These are phyloP conservation scores for Salvia miltiorrhiza DNA, from an alignment of 257 asterid species.

Conservation along the genomic window DNA sequence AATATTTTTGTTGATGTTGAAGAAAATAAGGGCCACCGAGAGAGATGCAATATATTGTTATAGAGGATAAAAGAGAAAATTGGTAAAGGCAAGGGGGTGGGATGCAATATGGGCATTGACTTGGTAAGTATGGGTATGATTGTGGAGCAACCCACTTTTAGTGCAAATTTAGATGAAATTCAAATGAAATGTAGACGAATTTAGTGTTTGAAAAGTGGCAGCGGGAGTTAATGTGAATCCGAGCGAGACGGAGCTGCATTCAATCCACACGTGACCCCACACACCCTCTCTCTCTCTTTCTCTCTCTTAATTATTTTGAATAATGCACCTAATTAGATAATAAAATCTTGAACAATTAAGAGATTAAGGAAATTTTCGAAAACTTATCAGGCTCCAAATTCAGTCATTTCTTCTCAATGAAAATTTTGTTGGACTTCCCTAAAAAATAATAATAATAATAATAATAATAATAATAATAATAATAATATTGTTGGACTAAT, in stretches of 20 bases:
- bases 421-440: too few relatives aligned
- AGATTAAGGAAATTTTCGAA: neutral
- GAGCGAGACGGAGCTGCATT: constrained; percentile 34
- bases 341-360: neutral
- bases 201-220: constrained; percentile 27
- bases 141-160: constrained; percentile 12
- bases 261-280: constrained; percentile 30
- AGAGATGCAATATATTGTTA: neutral
- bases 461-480: too few relatives aligned
- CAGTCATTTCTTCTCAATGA: too few relatives aligned
- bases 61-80: neutral
- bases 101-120: constrained; percentile 10
- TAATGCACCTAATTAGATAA: neutral
- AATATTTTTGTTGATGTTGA: too few relatives aligned
- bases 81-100: neutral
- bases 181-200: constrained; percentile 20
- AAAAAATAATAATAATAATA: too few relatives aligned
- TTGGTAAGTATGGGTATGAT: constrained; percentile 10
- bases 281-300: too few relatives aligned
- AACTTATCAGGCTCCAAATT: too few relatives aligned
- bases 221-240: constrained; percentile 30
- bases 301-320: neutral
- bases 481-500: too few relatives aligned
- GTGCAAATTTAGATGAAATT: constrained; percentile 38
- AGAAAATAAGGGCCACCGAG: too few relatives aligned